Percentiles rank a stretch among this genome's conserved stretches.
These are phyloP conservation scores for Arabidopsis suecica DNA, from an alignment of 345 rosid genomes.

Conservation along the genomic window DNA sequence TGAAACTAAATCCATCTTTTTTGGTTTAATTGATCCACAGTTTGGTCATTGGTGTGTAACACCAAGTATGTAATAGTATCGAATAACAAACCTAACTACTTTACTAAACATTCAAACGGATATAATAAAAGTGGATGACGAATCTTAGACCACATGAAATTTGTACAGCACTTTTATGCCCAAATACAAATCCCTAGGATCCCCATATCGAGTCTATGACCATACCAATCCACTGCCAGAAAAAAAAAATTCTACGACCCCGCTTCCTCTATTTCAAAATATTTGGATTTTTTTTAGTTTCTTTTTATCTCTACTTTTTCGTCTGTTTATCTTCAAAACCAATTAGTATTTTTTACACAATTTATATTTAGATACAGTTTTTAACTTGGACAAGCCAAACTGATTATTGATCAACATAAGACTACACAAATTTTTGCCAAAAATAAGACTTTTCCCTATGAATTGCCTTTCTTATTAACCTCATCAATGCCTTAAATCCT, in stretches of 20 bases:
- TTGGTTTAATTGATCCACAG: background rate
- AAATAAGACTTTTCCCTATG: no score
- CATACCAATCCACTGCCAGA: background rate
- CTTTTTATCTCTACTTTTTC: background rate
- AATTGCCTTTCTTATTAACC: no score
- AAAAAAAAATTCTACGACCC: slow-evolving; percentile 12
- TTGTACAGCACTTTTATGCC: slow-evolving; percentile 15
- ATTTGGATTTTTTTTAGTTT: background rate
- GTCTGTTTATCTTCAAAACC: no score
- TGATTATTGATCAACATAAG: no score
- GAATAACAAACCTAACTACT: slow-evolving; percentile 14
- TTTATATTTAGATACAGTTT: background rate
- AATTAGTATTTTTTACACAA: background rate
- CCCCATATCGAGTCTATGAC: slow-evolving; percentile 11
- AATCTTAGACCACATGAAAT: slow-evolving; percentile 42
- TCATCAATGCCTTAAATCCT: no score
- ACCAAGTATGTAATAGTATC: background rate
- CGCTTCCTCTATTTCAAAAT: slow-evolving; percentile 41
- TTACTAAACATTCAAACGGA: slow-evolving; percentile 9
- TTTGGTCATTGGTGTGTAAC: background rate
- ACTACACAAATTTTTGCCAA: no score
- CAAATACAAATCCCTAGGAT: slow-evolving; percentile 35
- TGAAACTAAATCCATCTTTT: background rate
- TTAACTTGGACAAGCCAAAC: no score
- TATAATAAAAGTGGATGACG: slow-evolving; percentile 21